phyloP scores from a whole-genome alignment of 371 early-diverging fungal genomes.

The Mortierella sp. region DNA sequence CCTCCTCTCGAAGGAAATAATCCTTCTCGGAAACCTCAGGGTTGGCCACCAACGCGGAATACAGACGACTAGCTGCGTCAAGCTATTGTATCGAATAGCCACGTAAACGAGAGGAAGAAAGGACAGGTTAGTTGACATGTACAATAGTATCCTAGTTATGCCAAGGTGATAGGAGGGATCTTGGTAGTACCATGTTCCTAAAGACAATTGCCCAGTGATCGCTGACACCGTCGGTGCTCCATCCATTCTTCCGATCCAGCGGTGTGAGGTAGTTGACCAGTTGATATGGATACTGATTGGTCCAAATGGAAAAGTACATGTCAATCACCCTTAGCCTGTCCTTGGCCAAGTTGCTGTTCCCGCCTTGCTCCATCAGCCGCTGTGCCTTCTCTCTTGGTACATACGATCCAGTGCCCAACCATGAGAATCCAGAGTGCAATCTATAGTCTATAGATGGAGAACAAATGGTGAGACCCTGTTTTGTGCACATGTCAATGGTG shows the following conservation, averaged over 20 bases:
- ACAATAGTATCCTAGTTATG: too few relatives aligned
- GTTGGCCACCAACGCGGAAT: slow-evolving; percentile 58
- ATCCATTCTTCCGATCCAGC: slow-evolving; percentile 55
- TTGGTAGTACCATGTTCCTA: slow-evolving; percentile 55
- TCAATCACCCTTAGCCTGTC: slow-evolving; percentile 65
- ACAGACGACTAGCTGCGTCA: slow-evolving; percentile 65
- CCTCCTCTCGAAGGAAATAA: slow-evolving; percentile 62
- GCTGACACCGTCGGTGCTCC: slow-evolving; percentile 54
- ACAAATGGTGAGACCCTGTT: too few relatives aligned
- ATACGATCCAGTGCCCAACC: slow-evolving; percentile 71
- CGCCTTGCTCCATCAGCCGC: slow-evolving; percentile 62
- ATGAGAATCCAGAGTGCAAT: slow-evolving; percentile 69
- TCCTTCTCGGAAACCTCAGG: slow-evolving; percentile 60
- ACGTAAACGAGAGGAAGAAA: too few relatives aligned
- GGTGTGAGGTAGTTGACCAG: slow-evolving; percentile 63
- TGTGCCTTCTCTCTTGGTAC: slow-evolving; percentile 60
- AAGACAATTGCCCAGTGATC: slow-evolving; percentile 59
- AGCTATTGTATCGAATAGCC: slow-evolving; percentile 52
- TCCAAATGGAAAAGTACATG: slow-evolving; percentile 73
- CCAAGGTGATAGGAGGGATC: not conserved
- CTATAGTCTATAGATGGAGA: slow-evolving; percentile 34
- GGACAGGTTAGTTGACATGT: too few relatives aligned
- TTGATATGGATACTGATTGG: slow-evolving; percentile 74
- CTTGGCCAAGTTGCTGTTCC: slow-evolving; percentile 62
- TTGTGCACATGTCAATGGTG: too few relatives aligned